Evolutionary conservation across 2,329 filamentous ascomycete species (phyloP).

Genomic region (Aspergillus fumigatus): DNA sequence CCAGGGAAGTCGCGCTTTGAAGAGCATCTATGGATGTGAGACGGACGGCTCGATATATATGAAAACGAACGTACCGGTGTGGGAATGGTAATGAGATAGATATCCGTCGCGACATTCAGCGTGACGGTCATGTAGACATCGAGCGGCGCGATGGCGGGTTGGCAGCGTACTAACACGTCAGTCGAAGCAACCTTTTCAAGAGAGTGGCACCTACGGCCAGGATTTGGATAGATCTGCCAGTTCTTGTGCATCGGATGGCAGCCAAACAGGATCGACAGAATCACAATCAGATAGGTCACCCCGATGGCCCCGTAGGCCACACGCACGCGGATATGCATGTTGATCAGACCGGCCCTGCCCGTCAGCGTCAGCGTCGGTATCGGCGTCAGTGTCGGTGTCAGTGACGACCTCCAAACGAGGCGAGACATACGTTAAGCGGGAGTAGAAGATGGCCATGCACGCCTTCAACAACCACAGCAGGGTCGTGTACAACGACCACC

Average conservation of each 20-base stretch:
- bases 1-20: slow-evolving; percentile 46
- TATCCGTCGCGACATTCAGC: slow-evolving; percentile 53
- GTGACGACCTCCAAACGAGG: too few relatives aligned
- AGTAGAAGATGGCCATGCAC: slow-evolving; percentile 55
- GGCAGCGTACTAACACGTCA: slow-evolving; percentile 27
- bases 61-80: slow-evolving; percentile 42
- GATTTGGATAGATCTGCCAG: slow-evolving; percentile 58
- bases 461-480: slow-evolving; percentile 52
- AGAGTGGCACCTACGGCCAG: slow-evolving; percentile 44
- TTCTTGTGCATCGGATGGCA: slow-evolving; percentile 52
- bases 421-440: slow-evolving; percentile 45
- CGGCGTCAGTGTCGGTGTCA: too few relatives aligned
- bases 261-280: slow-evolving; percentile 49
- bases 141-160: slow-evolving; percentile 48
- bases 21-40: slow-evolving; percentile 44
- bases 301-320: slow-evolving; percentile 49
- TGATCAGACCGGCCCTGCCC: slow-evolving; percentile 35
- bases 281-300: slow-evolving; percentile 46
- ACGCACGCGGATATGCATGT: slow-evolving; percentile 44
- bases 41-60: too few relatives aligned
- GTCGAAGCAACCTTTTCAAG: too few relatives aligned
- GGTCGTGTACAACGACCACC: slow-evolving; percentile 52
- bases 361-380: slow-evolving; percentile 6
- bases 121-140: slow-evolving; percentile 50
- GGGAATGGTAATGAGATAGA: slow-evolving; percentile 58